phyloP scores from a whole-genome alignment of 768 basidiomycete species.

The Pleurotus tuoliensis region DNA sequence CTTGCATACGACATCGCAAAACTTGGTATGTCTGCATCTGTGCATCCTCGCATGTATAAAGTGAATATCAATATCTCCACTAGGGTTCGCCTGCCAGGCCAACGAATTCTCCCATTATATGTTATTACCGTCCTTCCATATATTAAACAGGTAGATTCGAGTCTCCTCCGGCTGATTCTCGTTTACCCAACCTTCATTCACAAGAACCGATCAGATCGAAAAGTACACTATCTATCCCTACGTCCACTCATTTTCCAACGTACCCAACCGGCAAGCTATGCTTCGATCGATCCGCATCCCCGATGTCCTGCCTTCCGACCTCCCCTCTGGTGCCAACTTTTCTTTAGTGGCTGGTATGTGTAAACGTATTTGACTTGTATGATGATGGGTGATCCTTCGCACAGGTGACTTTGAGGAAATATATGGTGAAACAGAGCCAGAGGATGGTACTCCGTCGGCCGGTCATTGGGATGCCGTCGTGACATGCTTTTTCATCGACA shows the following conservation, averaged over 20 bases:
- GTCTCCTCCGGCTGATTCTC: not conserved
- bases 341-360: conserved; percentile 79
- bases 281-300: conserved; percentile 72
- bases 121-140: conserved; percentile 85
- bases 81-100: conserved; percentile 88
- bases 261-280: conserved; percentile 52
- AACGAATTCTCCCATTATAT: conserved; percentile 97
- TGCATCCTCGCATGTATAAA: not conserved
- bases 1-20: conserved; percentile 86
- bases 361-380: not conserved
- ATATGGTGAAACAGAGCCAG: conserved; percentile 51
- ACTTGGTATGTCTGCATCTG: conserved; percentile 46
- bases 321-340: conserved; percentile 65
- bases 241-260: conserved; percentile 90
- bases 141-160: conserved; percentile 71
- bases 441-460: conserved; percentile 59
- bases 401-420: conserved; percentile 91
- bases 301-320: conserved; percentile 74
- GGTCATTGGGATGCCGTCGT: conserved; percentile 86
- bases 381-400: conserved; percentile 5
- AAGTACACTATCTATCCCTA: conserved; percentile 83
- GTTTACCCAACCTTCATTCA: conserved; percentile 2
- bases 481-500: conserved; percentile 98
- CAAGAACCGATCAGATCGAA: conserved; percentile 60
- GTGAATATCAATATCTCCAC: not conserved